Percentiles rank a stretch among this genome's conserved stretches.
phyloP scores from a whole-genome alignment of 1,139 yeast genomes.

The Wickerhamomyces sp. region DNA sequence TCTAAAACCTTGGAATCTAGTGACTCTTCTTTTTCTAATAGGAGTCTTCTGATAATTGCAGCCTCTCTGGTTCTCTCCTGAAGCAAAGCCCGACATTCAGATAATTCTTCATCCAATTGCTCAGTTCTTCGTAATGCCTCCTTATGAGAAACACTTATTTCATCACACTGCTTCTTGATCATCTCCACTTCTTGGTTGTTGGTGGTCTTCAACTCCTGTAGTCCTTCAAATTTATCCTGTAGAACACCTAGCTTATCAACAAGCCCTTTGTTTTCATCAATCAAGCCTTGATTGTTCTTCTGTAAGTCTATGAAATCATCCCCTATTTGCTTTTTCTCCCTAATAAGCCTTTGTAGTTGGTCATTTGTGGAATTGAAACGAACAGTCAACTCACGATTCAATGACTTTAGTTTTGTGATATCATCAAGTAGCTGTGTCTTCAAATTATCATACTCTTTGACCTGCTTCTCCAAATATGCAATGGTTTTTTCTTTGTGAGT shows the following conservation, averaged over 20 bases:
- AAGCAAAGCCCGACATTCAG: constrained; percentile 64
- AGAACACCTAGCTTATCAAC: constrained; percentile 46
- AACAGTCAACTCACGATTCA: constrained; percentile 22
- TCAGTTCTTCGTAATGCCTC: constrained; percentile 62
- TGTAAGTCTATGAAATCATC: constrained; percentile 39
- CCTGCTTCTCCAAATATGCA: constrained; percentile 39
- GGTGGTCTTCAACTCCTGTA: constrained; percentile 39
- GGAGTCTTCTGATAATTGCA: constrained; percentile 60
- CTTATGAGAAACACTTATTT: constrained; percentile 58
- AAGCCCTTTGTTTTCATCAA: constrained; percentile 50
- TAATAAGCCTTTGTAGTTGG: constrained; percentile 28
- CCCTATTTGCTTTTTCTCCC: constrained; percentile 34
- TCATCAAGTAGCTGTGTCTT: constrained; percentile 23
- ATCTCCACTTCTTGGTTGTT: constrained; percentile 55
- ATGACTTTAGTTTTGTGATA: constrained; percentile 23
- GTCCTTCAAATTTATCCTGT: constrained; percentile 45
- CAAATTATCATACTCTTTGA: constrained; percentile 29
- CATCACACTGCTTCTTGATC: constrained; percentile 72
- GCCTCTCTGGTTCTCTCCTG: constrained; percentile 82
- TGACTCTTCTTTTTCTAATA: constrained; percentile 63
- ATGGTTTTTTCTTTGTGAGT: constrained; percentile 47
- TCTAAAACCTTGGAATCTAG: constrained; percentile 45
- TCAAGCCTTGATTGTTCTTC: constrained; percentile 37
- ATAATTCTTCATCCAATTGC: constrained; percentile 71
- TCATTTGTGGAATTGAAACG: constrained; percentile 11